Conservation (phyloP, 208 protist species). For the Acanthamoeba royreba region DNA sequence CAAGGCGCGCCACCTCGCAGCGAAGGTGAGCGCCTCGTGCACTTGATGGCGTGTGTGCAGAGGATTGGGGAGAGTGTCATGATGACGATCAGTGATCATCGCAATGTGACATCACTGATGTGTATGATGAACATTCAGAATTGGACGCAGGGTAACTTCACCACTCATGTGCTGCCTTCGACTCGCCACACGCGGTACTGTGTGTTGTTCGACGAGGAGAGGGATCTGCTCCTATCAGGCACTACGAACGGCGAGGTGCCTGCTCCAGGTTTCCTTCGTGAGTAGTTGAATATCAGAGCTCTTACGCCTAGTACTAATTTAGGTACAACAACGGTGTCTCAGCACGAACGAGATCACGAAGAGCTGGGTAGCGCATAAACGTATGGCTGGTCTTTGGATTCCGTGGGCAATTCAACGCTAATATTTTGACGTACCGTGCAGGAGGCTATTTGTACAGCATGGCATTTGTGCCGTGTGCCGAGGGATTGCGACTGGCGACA, state of each 20-base stretch:
- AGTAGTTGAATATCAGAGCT: background rate
- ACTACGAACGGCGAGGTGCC: background rate
- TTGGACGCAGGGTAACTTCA: background rate
- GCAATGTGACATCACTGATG: background rate
- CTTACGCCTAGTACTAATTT: background rate
- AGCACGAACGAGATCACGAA: background rate
- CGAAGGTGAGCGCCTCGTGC: background rate
- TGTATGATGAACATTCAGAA: background rate
- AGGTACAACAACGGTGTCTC: background rate
- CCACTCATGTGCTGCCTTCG: background rate
- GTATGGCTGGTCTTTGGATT: background rate
- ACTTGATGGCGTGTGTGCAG: background rate
- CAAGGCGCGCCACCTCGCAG: background rate
- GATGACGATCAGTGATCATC: background rate
- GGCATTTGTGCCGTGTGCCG: background rate
- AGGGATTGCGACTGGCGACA: background rate
- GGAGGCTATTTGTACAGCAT: background rate
- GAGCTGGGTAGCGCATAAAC: background rate
- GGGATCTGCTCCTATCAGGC: background rate
- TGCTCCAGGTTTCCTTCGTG: background rate
- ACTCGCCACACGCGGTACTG: background rate
- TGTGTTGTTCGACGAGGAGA: background rate
- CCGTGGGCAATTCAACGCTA: background rate
- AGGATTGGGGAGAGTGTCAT: no score
- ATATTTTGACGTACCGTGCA: background rate